Base-by-base conservation (phyloP, 257 asterid species). In the Primulina tabacum region DNA sequence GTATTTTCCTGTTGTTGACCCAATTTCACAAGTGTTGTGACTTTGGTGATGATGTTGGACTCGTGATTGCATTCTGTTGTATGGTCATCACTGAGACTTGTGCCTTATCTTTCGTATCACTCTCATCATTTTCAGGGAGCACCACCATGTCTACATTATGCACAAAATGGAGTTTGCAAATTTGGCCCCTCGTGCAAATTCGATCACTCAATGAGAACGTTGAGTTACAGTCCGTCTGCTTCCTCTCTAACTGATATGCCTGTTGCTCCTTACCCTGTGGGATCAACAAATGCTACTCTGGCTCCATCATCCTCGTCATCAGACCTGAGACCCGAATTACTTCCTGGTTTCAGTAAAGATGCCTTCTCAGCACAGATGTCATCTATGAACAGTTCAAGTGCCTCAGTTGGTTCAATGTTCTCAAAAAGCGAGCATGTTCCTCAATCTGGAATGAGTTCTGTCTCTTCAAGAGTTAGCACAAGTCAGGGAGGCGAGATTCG, bases 171-270 rank as follows among this genome's bases (percentile, higher is more conserved):
- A 63, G 82, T 87, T 24, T 92, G 98, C 95, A 87, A 78, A 80
- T 92, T 83, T 52, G 98, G 98, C 65, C 95, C 94, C 34, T 80
- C 89, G 0, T 92, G 98, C 91, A 87, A 79, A 79, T 92, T 86
- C 29, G 96, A 92, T 74, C 98, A 92, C 66, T 96, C 98, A 11
- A 88, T 88, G 89, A 82, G 86, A 65, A 59, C 81, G 18, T 65
- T 88, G 77, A 87, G 91, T 75, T 90, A 92, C 78, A 88, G 93
- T 72, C 88, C 96, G 29, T 92, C 98, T 0, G 90, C 98, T 30
- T 92, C 98, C 43, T 90, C 96, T 72, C 91, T 92, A 50, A 84
- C 97, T 24, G 97, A 92, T 70, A 83, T 92, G 97, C 95, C 96
- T 7, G 93, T 90, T 35, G 95, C 96, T 64, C 98, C 97, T 63